Evolutionary conservation across 2,329 filamentous ascomycete genomes (phyloP).

Genomic region (Fusarium heterosporum): DNA sequence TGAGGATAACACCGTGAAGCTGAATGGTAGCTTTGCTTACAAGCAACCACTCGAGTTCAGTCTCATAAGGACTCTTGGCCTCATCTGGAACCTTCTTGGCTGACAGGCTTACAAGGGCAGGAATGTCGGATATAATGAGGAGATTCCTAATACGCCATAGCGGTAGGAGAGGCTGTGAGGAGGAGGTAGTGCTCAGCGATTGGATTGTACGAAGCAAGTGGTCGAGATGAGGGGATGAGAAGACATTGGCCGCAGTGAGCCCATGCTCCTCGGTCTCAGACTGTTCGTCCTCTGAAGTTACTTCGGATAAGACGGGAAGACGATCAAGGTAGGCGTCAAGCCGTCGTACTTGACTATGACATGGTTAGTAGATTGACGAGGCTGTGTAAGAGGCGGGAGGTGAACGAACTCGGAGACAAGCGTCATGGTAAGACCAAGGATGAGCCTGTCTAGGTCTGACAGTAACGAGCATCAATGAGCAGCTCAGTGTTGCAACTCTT

Average conservation of each 20-base stretch:
- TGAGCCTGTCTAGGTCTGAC: slow-evolving; percentile 28
- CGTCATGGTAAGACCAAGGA: slow-evolving; percentile 41
- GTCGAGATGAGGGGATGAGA: slow-evolving; percentile 66
- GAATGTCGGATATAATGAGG: slow-evolving; percentile 71
- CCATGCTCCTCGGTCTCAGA: slow-evolving; percentile 52
- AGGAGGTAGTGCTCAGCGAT: slow-evolving; percentile 75
- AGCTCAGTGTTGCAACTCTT: slow-evolving; percentile 18
- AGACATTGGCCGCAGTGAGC: slow-evolving; percentile 54
- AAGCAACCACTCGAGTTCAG: slow-evolving; percentile 89
- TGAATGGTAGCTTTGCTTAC: slow-evolving; percentile 94
- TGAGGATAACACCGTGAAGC: slow-evolving; percentile 83
- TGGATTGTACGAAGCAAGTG: slow-evolving; percentile 76
- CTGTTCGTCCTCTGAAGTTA: slow-evolving; percentile 57
- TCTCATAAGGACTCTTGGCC: slow-evolving; percentile 68
- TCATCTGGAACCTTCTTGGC: slow-evolving; percentile 41
- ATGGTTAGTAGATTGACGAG: slow-evolving; percentile 33
- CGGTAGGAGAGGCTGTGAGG: slow-evolving; percentile 71
- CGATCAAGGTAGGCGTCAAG: slow-evolving; percentile 75
- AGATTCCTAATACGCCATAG: slow-evolving; percentile 69
- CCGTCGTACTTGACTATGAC: slow-evolving; percentile 68
- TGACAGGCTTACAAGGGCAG: slow-evolving; percentile 54
- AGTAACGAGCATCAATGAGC: slow-evolving; percentile 33
- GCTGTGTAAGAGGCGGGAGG: slow-evolving; percentile 13
- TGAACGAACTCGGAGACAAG: slow-evolving; percentile 49
- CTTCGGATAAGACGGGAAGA: slow-evolving; percentile 58